phyloP scores from a whole-genome alignment of 257 asterid genomes.

The Hygrophila difformis region DNA sequence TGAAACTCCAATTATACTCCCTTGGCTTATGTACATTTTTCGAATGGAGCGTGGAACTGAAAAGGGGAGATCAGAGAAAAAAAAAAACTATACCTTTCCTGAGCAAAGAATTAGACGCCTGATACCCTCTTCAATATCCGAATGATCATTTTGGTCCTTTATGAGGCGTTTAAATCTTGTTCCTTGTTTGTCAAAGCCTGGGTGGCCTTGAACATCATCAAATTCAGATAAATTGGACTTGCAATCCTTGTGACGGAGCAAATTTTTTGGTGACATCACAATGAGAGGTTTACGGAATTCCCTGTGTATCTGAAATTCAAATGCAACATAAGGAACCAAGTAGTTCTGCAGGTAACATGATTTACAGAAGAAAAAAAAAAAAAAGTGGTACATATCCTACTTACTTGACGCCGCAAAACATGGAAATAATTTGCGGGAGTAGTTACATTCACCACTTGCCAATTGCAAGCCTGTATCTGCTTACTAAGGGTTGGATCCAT shows the following conservation, averaged over 20 bases:
- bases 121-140: conserved; percentile 80
- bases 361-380: neutral
- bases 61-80: neutral
- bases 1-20: too few species aligned
- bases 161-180: conserved; percentile 94
- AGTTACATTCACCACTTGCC: conserved; percentile 98
- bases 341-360: neutral
- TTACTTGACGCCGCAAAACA: conserved; percentile 94
- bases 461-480: conserved; percentile 94
- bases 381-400: conserved; percentile 8
- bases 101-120: conserved; percentile 83
- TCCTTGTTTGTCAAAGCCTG: conserved; percentile 95
- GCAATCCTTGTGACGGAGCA: conserved; percentile 92
- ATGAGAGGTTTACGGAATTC: conserved; percentile 94
- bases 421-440: conserved; percentile 99
- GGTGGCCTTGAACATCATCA: conserved; percentile 92
- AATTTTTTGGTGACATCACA: conserved; percentile 92
- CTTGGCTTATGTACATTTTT: too few species aligned
- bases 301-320: conserved; percentile 58
- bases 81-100: conserved; percentile 51
- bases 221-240: conserved; percentile 84
- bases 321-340: conserved; percentile 17
- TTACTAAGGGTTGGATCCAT: conserved; percentile 86
- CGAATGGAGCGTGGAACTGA: neutral
- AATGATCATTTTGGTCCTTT: conserved; percentile 74